A percentile compares a stretch with the other conserved stretches of the same genome.
Evolutionary conservation across 768 basidiomycete species (phyloP).

Genomic region (Calocybe indica): DNA sequence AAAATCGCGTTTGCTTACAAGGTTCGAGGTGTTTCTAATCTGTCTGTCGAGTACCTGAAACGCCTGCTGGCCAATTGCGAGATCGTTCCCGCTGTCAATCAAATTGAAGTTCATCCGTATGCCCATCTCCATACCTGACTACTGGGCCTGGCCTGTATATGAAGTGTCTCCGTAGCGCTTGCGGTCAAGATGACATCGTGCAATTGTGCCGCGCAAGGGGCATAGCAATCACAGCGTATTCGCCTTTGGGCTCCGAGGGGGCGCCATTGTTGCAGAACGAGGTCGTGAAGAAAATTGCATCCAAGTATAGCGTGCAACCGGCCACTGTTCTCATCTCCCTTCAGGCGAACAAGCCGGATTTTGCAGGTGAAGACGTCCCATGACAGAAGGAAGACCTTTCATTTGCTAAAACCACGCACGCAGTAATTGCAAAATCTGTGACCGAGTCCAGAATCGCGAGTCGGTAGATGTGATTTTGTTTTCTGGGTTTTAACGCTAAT

Average conservation of each 20-base stretch:
- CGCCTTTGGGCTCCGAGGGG: slow-evolving; percentile 67
- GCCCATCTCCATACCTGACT: slow-evolving; percentile 13
- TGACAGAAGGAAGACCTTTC: too few relatives aligned
- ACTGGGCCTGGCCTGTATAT: neutral
- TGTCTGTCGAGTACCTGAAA: slow-evolving; percentile 58
- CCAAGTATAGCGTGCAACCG: slow-evolving; percentile 50
- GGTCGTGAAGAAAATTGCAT: slow-evolving; percentile 55
- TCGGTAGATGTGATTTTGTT: slow-evolving; percentile 16
- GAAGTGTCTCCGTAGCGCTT: slow-evolving; percentile 31
- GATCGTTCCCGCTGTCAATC: slow-evolving; percentile 74
- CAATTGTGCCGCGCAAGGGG: slow-evolving; percentile 56
- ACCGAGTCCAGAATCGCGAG: slow-evolving; percentile 57
- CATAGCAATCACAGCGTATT: slow-evolving; percentile 74
- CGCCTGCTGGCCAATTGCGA: slow-evolving; percentile 49
- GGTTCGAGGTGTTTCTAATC: slow-evolving; percentile 58
- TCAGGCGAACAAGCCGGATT: slow-evolving; percentile 50
- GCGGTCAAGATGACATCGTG: slow-evolving; percentile 61
- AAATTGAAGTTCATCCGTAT: slow-evolving; percentile 72
- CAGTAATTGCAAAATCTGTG: slow-evolving; percentile 74
- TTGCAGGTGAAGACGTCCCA: slow-evolving; percentile 37
- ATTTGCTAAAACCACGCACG: too few relatives aligned
- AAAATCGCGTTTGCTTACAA: neutral
- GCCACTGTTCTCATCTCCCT: slow-evolving; percentile 69
- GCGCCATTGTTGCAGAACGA: slow-evolving; percentile 62
- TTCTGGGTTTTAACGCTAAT: neutral